Evolutionary conservation across 2,329 filamentous ascomycete genomes (phyloP), one percentile per base, ranked within the genome.

Genomic region (Coniochaeta prunicola): DNA sequence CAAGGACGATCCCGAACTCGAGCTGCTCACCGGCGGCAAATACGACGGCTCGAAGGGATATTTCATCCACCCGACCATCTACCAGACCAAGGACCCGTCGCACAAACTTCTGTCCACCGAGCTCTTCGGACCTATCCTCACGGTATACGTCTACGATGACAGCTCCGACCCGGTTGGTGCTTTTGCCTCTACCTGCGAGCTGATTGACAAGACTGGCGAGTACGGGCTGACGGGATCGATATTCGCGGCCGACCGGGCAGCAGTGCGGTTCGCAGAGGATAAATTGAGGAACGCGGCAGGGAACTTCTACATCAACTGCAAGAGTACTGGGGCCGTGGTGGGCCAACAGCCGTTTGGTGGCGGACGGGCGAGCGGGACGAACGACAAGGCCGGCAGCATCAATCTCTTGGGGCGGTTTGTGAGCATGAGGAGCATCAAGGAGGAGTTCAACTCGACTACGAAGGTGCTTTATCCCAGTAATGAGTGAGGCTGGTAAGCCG

Each of bases 401-500:
- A 75, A 74, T 34, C 71, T 80, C 60, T 65, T 84, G 61, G 71
- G 74, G 60, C 74, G 81, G 21, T 83, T 83, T 64, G 77, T 79
- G 15, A 79, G 77, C 64, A 72, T 76, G 58, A 70, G 80, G 57
- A 77, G 77, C 6, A 74, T 84, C 64, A 84, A 84, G 83, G 89
- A 92, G 79, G 89, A 91, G 77, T 92, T 90, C 66, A 74, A 76
- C 61, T 75, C 83, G 3, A 86, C 83, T 34, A 80, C 80, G 34
- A 77, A 80, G 71, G 86, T 91, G 33, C 71, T 71, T 57, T 92
- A 92, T 71, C 86, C 87, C 21, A 90, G 87, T 74, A 91, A 91
- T 71, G 86, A 87, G 40, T 45, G n/a, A 24, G 73, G 73, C 70
- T 57, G 60, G 42, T 28, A 24, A 56, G 26, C 34, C 4, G 31